Evolutionary conservation across 2,329 filamentous ascomycete species (phyloP).

Genomic region (Colletotrichum somersetense): DNA sequence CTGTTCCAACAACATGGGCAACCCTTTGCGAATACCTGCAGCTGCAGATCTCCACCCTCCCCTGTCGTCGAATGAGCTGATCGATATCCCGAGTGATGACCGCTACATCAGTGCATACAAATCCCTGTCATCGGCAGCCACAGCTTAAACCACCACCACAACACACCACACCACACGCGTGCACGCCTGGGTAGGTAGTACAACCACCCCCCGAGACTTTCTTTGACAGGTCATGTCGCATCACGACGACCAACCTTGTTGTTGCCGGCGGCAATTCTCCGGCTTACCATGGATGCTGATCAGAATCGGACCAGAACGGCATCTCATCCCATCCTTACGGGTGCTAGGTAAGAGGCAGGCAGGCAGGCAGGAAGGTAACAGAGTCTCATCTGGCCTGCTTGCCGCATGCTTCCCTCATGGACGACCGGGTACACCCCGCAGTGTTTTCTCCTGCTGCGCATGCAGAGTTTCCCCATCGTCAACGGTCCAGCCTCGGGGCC

Average conservation of each 20-base stretch:
- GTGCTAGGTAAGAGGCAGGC: background rate
- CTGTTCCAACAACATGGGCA: constrained; percentile 8
- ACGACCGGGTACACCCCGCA: background rate
- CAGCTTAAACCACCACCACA: background rate
- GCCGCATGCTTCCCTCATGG: background rate
- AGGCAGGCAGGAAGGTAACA: too few species aligned
- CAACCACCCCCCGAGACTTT: too few species aligned
- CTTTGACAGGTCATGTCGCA: background rate
- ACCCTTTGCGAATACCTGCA: background rate
- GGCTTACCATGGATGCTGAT: background rate
- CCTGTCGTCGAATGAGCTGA: background rate
- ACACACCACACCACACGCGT: too few species aligned
- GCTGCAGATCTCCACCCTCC: background rate
- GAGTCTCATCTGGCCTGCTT: background rate
- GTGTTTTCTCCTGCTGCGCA: background rate
- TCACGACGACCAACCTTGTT: background rate
- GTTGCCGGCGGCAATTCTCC: background rate
- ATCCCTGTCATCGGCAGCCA: background rate
- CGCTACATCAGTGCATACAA: too few species aligned
- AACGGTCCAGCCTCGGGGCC: background rate
- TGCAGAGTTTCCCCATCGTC: background rate
- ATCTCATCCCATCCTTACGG: background rate
- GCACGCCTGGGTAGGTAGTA: too few species aligned
- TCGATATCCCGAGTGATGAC: too few species aligned
- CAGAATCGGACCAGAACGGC: background rate